Conservation (phyloP, 2,329 filamentous ascomycete species). For the Pseudovirgaria hyperparasitica region DNA sequence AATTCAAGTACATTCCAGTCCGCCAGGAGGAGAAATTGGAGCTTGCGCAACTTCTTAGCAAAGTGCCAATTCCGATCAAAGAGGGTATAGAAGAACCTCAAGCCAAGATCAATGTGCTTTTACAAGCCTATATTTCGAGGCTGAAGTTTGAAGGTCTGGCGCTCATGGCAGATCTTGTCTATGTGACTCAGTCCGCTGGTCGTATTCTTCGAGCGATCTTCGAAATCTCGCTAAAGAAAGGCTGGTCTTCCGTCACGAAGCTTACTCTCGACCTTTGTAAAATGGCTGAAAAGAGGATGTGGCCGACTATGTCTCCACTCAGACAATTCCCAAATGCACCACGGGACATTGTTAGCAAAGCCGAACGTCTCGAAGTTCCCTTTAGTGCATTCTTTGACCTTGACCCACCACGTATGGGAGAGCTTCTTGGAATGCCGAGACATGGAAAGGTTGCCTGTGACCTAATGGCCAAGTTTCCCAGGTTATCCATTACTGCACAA, state of each 20-base stretch:
- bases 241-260: conserved; percentile 88
- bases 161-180: conserved; percentile 96
- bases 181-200: conserved; percentile 94
- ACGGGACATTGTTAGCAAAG: conserved; percentile 77
- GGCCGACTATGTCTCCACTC: conserved; percentile 95
- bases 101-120: conserved; percentile 93
- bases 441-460: conserved; percentile 75
- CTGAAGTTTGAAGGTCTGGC: conserved; percentile 89
- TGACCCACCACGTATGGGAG: conserved; percentile 91
- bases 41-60: conserved; percentile 75
- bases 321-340: conserved; percentile 68
- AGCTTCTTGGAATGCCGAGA: conserved; percentile 81
- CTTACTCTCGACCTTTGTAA: conserved; percentile 91
- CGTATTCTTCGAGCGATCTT: conserved; percentile 93
- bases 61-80: conserved; percentile 92
- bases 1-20: conserved; percentile 98
- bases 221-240: conserved; percentile 94
- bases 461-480: conserved; percentile 82
- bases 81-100: conserved; percentile 95
- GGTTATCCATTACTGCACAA: conserved; percentile 83
- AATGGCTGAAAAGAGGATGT: conserved; percentile 99
- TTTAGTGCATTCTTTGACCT: conserved; percentile 94
- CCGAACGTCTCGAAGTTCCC: conserved; percentile 85
- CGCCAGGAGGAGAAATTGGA: conserved; percentile 96
- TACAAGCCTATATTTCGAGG: conserved; percentile 93